These are phyloP conservation scores for Parietaria judaica DNA, from an alignment of 306 rosid genomes.

Conservation along the genomic window DNA sequence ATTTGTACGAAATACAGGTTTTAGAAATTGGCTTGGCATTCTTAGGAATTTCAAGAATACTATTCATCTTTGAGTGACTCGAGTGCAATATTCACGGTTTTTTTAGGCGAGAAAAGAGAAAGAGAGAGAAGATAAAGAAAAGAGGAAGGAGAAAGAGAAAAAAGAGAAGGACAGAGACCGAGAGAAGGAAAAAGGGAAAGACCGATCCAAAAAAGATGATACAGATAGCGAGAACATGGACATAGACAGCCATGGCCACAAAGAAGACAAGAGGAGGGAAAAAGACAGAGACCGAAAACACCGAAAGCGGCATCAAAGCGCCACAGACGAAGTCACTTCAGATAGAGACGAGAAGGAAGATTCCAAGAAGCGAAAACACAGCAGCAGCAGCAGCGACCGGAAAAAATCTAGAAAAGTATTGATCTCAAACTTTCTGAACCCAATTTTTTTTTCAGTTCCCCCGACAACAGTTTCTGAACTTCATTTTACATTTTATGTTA, in stretches of 20 bases:
- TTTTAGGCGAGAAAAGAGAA: slow-evolving; percentile 80
- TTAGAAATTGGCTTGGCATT: no score
- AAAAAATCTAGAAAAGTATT: slow-evolving; percentile 76
- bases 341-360: slow-evolving; percentile 95
- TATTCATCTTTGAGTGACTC: slow-evolving; percentile 1
- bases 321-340: slow-evolving; percentile 65
- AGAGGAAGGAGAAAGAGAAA: slow-evolving; percentile 28
- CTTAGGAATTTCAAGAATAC: background rate
- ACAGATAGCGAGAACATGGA: slow-evolving; percentile 76
- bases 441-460: background rate
- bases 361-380: slow-evolving; percentile 72
- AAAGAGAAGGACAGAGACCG: slow-evolving; percentile 86
- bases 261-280: slow-evolving; percentile 90
- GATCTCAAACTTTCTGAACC: background rate
- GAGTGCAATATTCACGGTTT: background rate
- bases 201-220: slow-evolving; percentile 81
- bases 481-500: slow-evolving; percentile 17
- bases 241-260: slow-evolving; percentile 52
- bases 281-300: slow-evolving; percentile 87
- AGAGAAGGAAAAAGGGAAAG: slow-evolving; percentile 78
- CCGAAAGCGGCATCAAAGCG: slow-evolving; percentile 87
- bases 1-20: no score
- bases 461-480: background rate
- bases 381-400: slow-evolving; percentile 75
- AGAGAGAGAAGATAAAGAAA: slow-evolving; percentile 72